phyloP scores from a whole-genome alignment of 78 protist genomes.

The Ministeria vibrans region DNA sequence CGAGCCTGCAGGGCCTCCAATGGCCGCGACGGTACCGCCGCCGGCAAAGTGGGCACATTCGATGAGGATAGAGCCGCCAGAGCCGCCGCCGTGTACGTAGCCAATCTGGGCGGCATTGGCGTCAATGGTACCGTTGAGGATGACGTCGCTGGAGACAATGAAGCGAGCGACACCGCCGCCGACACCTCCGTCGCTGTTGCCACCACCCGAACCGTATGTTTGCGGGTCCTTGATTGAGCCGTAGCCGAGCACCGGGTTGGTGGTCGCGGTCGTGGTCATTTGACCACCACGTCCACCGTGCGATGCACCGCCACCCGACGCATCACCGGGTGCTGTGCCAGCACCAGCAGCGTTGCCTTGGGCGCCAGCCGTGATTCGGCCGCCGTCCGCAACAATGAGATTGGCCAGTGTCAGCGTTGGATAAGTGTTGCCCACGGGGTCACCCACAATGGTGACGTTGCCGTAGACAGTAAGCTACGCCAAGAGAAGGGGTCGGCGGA shows the following conservation, averaged over 20 bases:
- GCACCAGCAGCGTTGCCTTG: too few species aligned
- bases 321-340: too few species aligned
- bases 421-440: too few species aligned
- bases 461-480: too few species aligned
- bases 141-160: background rate
- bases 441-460: too few species aligned
- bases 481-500: too few species aligned
- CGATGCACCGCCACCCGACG: background rate
- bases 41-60: background rate
- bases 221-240: background rate
- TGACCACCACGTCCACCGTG: background rate
- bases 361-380: too few species aligned
- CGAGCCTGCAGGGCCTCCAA: background rate
- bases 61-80: background rate
- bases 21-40: background rate
- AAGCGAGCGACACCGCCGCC: background rate
- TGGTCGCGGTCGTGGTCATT: background rate
- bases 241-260: background rate
- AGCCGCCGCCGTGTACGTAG: background rate
- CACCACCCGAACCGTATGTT: background rate
- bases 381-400: too few species aligned
- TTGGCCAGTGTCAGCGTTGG: too few species aligned
- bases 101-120: background rate
- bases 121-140: background rate
- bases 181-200: background rate